Evolutionary conservation across 176 grass and related monocot genomes (phyloP).

Genomic region (Oropetium thomaeum): DNA sequence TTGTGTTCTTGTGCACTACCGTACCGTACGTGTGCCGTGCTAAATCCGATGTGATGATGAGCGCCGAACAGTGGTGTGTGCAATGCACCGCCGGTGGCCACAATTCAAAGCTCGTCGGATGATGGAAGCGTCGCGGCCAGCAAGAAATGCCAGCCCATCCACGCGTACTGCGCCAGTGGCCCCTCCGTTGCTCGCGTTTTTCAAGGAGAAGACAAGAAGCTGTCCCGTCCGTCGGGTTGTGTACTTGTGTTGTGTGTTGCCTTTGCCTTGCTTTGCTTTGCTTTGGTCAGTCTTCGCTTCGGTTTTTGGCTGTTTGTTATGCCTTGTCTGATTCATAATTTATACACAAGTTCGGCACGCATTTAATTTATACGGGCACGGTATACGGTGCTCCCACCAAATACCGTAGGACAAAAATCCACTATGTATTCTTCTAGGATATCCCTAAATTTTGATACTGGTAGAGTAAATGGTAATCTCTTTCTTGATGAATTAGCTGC

Average conservation of each 20-base stretch:
- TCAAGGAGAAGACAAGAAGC: background rate
- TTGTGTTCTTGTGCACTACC: background rate
- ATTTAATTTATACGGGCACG: too few relatives aligned
- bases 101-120: background rate
- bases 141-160: background rate
- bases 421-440: too few relatives aligned
- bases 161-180: background rate
- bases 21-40: background rate
- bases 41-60: background rate
- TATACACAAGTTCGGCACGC: too few relatives aligned
- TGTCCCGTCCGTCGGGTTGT: too few relatives aligned
- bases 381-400: too few relatives aligned
- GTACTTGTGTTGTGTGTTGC: too few relatives aligned
- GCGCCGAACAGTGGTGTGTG: background rate
- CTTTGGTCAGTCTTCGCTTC: background rate
- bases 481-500: background rate
- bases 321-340: too few relatives aligned
- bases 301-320: too few relatives aligned
- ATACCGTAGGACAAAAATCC: too few relatives aligned
- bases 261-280: background rate
- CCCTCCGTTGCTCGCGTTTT: background rate
- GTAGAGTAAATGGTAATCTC: background rate
- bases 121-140: background rate
- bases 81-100: background rate
- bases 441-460: too few relatives aligned